Evolutionary conservation across 2,329 filamentous ascomycete genomes (phyloP), one percentile per base, ranked within the genome.

Genomic region (Phaeosphaeria sp.): DNA sequence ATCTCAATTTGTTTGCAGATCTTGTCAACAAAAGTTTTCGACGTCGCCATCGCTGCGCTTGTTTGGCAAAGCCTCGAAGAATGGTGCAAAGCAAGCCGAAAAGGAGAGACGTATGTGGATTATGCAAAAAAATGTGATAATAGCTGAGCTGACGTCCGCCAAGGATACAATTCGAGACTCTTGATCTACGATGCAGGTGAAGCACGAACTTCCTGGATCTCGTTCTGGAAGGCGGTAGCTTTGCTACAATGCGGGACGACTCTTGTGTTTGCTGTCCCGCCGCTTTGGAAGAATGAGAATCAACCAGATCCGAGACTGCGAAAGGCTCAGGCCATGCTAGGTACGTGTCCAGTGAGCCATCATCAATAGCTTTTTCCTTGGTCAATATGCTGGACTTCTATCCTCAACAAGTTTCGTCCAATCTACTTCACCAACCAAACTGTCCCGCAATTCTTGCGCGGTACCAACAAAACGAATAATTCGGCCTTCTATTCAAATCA

Each of bases 181-280:
- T 54, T 73, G 46, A 77, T 78, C 23, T 78, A 78, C 53, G 68
- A 77, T 63, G 74, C 76, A 7, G 76, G 76, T 30, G 71, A 75
- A 21, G 68, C 70, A 11, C 73, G 75, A 39, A 74, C 72, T 7
- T 66, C 72, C 3, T 77, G 66, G 63, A 69, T 78, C 17, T 65
- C 66, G 18, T 75, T 76, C 52, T 75, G 72, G 70, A 78, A 78
- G 60, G 69, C 71, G 23, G 69, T 71, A 44, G 72, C 72, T 3
- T 36, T 78, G 27, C 60, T 77, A 23, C 69, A 77, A 27, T 77
- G 76, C 25, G 72, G 72, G 20, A 68, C 70, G 4, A 68, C 69
- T 2, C 62, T 67, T 4, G 63, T 74, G 4, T 73, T 73, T 27
- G 59, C 74, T 25, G 72, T 73, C 6, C 76, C 76, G 7, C 62